Base-by-base conservation (phyloP, 2,329 filamentous ascomycete genomes). In the Xylogone sp. region DNA sequence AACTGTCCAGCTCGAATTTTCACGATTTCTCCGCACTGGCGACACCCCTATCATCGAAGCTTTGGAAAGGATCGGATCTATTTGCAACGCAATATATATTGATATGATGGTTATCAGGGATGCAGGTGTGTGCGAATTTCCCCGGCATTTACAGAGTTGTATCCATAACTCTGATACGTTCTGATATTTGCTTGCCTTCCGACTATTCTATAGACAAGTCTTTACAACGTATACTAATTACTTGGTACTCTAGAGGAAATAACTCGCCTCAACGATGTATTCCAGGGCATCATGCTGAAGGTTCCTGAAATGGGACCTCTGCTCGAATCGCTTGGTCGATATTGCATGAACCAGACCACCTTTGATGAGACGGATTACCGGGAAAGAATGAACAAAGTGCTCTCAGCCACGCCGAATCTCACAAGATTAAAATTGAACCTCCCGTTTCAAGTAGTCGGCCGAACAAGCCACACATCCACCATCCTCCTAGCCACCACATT, bases 61-160 rank as follows among this genome's bases (percentile, higher is more conserved):
- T 6, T 61, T 79, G n/a, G 68, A 71, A 55, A 72, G 70, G 2
- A 68, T 77, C 46, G 76, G 74, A 2, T 68, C 70, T 24, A 65
- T 75, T n/a, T 77, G 75, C 67, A 72, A 72, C 56, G 72, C 74
- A 24, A 58, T 81, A 3, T 77, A 75, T 52, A 67, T 80, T 45
- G 77, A 81, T 58, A 64, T 80, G 61, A 78, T 77, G 74, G 69
- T 78, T 16, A 62, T 80, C 34, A 71, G 77, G 56, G 77, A 80
- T 58, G 75, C 78, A 49, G 60, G 77, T 78, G 65, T 56, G 71
- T 56, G 42, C 34, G n/a, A n/a, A n/a, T n/a, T n/a, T n/a, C n/a
- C n/a, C n/a, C n/a, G n/a, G n/a, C n/a, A n/a, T 39, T 39, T 39
- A 7, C 34, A 9, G 34, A 4, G 34, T 39, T 39, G 10, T 39